phyloP scores from a whole-genome alignment of 1,139 yeast species.

The Candida sp. region DNA sequence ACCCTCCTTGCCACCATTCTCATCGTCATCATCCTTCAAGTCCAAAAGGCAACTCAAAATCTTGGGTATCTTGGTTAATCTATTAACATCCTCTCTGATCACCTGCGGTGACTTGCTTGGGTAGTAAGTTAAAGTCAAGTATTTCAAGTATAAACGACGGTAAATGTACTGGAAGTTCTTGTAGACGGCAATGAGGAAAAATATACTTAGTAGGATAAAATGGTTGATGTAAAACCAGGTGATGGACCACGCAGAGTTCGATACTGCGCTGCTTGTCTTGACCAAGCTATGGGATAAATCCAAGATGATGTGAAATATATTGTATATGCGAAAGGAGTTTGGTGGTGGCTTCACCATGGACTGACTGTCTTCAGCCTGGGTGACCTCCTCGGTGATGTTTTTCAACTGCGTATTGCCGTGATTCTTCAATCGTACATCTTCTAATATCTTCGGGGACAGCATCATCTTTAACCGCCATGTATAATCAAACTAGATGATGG shows the following conservation, averaged over 20 bases:
- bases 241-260: conserved; percentile 7
- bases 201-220: conserved; percentile 53
- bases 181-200: conserved; percentile 58
- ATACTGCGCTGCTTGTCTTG: conserved; percentile 5
- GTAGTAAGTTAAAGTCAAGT: conserved; percentile 69
- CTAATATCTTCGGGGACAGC: conserved; percentile 14
- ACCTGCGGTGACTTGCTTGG: conserved; percentile 87
- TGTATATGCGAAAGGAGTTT: conserved; percentile 11
- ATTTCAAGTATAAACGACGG: conserved; percentile 59
- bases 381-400: conserved; percentile 11
- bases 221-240: conserved; percentile 22
- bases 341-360: conserved; percentile 12
- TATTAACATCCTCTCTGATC: conserved; percentile 81
- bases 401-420: conserved; percentile 10
- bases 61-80: conserved; percentile 76
- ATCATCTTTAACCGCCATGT: conserved; percentile 7
- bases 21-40: conserved; percentile 75
- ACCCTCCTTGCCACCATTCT: conserved; percentile 89
- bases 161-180: conserved; percentile 56
- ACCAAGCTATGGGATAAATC: conserved; percentile 13
- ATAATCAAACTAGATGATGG: background rate
- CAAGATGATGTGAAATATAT: conserved; percentile 11
- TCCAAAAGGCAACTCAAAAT: conserved; percentile 75
- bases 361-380: conserved; percentile 1
- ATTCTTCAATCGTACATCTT: conserved; percentile 14